Evolutionary conservation across 139 green algal genomes (phyloP).

Genomic region (Tetradesmus lagerheimii): DNA sequence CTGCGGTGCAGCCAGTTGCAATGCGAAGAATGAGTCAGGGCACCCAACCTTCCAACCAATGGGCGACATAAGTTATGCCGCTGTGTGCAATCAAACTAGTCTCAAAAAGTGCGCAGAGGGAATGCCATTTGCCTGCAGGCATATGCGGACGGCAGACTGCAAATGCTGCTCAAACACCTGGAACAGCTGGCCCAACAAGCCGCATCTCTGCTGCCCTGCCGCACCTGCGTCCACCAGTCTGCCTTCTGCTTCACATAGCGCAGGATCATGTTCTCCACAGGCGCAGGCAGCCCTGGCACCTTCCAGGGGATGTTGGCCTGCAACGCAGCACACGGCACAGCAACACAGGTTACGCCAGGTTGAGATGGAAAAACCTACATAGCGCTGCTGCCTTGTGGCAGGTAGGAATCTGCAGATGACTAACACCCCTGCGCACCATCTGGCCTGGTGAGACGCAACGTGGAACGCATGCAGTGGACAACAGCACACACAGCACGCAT

Average conservation of each 20-base stretch:
- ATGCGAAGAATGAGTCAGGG: neutral
- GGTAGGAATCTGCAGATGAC: neutral
- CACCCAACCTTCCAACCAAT: no score
- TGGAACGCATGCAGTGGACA: no score
- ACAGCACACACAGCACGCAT: neutral
- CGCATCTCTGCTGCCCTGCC: no score
- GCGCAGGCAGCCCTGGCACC: slow-evolving; percentile 96
- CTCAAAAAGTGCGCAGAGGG: no score
- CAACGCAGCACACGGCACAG: slow-evolving; percentile 17
- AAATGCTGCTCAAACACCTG: neutral
- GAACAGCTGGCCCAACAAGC: neutral
- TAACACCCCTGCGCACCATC: no score
- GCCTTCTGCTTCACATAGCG: slow-evolving; percentile 99
- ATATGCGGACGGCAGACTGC: no score
- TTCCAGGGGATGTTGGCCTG: slow-evolving; percentile 99
- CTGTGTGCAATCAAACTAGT: no score
- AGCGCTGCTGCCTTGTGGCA: neutral
- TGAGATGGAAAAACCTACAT: no score
- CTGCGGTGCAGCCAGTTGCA: neutral
- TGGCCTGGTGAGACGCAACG: no score
- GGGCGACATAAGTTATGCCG: no score
- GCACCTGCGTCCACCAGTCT: slow-evolving; percentile 99
- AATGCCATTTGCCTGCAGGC: no score
- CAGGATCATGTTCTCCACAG: slow-evolving; percentile 99
- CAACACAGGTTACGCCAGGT: neutral